A percentile compares a stretch with the other conserved stretches of the same genome.
Conservation (phyloP, 768 basidiomycete genomes). For the Sarcomyxa edulis region DNA sequence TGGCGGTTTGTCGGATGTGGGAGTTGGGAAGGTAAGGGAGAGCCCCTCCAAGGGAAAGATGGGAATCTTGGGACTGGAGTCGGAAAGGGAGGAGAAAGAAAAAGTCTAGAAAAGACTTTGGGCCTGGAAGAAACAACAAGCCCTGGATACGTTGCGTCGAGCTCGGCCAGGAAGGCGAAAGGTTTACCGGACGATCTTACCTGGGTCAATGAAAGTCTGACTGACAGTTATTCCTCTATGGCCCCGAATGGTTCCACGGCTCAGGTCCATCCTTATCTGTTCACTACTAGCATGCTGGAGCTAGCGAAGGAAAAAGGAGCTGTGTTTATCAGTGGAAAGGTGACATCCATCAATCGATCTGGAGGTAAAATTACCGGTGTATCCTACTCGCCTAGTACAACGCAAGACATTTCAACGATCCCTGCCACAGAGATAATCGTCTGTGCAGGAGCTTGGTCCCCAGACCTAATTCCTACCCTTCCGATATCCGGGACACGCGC, state of each 20-base stretch:
- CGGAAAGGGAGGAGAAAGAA: constrained; percentile 26
- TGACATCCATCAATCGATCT: constrained; percentile 33
- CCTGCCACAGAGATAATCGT: constrained; percentile 68
- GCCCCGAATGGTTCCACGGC: constrained; percentile 54
- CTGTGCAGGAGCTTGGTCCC: constrained; percentile 86
- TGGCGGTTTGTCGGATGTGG: constrained; percentile 75
- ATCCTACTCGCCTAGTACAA: constrained; percentile 28
- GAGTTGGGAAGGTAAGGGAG: constrained; percentile 65
- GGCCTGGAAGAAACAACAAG: constrained; percentile 28
- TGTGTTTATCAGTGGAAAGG: constrained; percentile 40
- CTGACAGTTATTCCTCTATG: constrained; percentile 59
- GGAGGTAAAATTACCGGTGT: constrained; percentile 44
- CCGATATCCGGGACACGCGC: constrained; percentile 63
- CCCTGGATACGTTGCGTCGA: constrained; percentile 12
- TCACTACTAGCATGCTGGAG: constrained; percentile 68
- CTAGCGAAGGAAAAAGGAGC: constrained; percentile 55
- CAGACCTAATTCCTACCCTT: constrained; percentile 47
- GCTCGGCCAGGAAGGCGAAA: constrained; percentile 18
- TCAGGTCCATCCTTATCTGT: constrained; percentile 73
- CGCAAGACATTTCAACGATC: constrained; percentile 26
- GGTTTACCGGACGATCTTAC: constrained; percentile 45
- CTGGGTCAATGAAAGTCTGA: constrained; percentile 55
- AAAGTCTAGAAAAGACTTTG: constrained; percentile 54
- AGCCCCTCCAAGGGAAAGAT: constrained; percentile 18
- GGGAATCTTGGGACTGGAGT: constrained; percentile 16